phyloP scores from a whole-genome alignment of 2,329 filamentous ascomycete genomes.

The Phialophora verrucosa region DNA sequence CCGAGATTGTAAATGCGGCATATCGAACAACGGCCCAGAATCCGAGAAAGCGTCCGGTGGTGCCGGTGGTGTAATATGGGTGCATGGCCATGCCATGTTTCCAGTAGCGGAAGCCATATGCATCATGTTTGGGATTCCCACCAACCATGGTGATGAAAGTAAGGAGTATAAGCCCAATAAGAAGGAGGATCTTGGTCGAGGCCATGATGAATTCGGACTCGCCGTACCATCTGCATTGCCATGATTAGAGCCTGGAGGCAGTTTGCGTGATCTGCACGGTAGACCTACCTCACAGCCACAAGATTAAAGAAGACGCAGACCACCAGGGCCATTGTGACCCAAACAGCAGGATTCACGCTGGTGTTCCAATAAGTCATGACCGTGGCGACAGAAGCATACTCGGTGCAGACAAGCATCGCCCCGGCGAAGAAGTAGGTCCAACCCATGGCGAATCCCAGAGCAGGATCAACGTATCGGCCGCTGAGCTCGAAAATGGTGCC shows the following conservation, averaged over 20 bases:
- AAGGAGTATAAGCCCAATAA: slow-evolving; percentile 71
- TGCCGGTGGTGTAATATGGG: slow-evolving; percentile 66
- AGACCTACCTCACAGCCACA: slow-evolving; percentile 64
- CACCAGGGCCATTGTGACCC: slow-evolving; percentile 51
- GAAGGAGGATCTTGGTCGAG: slow-evolving; percentile 70
- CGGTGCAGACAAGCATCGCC: slow-evolving; percentile 55
- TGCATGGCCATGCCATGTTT: slow-evolving; percentile 68
- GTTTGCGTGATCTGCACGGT: background rate
- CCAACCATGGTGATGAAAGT: slow-evolving; percentile 83
- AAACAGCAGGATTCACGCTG: slow-evolving; percentile 50
- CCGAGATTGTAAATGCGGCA: slow-evolving; percentile 68
- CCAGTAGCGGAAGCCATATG: slow-evolving; percentile 73
- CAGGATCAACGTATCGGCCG: slow-evolving; percentile 49
- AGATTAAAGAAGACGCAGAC: slow-evolving; percentile 65
- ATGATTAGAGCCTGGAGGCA: slow-evolving; percentile 1
- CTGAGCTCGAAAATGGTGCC: slow-evolving; percentile 49
- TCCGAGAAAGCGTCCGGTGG: slow-evolving; percentile 71
- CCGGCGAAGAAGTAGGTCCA: slow-evolving; percentile 57
- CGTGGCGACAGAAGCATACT: slow-evolving; percentile 53
- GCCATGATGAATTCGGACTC: slow-evolving; percentile 76
- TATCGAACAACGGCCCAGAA: slow-evolving; percentile 74
- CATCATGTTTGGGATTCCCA: slow-evolving; percentile 72
- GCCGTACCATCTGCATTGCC: slow-evolving; percentile 62
- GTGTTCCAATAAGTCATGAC: slow-evolving; percentile 55
- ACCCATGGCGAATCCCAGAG: slow-evolving; percentile 53